These are phyloP conservation scores for Sporothrix humicola DNA, from an alignment of 2,329 filamentous ascomycete genomes.

Conservation along the genomic window DNA sequence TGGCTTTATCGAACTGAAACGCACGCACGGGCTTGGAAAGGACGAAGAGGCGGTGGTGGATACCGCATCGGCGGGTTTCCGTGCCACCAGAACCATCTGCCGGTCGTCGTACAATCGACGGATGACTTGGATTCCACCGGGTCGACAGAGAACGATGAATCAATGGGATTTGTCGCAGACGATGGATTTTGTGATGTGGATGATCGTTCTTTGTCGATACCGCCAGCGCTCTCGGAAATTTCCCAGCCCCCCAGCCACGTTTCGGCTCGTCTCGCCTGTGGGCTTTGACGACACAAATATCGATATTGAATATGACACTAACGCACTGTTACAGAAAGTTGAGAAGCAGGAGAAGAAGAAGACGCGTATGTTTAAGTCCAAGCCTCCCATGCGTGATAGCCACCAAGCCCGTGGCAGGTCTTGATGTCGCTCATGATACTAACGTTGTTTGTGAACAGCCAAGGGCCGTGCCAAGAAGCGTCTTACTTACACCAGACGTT, in stretches of 20 bases:
- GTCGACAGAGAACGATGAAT: no score
- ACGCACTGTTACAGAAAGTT: slow-evolving; percentile 40
- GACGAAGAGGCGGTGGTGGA: neutral
- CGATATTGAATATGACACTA: slow-evolving; percentile 12
- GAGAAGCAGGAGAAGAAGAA: slow-evolving; percentile 96
- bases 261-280: neutral
- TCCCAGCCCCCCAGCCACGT: neutral
- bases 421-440: neutral
- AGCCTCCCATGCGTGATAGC: neutral
- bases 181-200: no score
- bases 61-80: no score
- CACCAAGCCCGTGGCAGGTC: no score
- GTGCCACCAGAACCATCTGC: neutral
- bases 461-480: slow-evolving; percentile 99
- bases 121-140: neutral
- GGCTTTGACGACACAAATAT: neutral
- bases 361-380: slow-evolving; percentile 55
- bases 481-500: slow-evolving; percentile 93
- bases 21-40: neutral
- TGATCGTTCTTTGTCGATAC: no score
- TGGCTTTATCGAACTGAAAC: neutral
- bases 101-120: neutral
- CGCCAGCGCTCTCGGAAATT: neutral
- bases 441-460: slow-evolving; percentile 47
- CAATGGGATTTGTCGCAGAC: no score